These are phyloP conservation scores for Aspergillus cavernicola DNA, from an alignment of 495 filamentous ascomycete genomes.

Conservation along the genomic window DNA sequence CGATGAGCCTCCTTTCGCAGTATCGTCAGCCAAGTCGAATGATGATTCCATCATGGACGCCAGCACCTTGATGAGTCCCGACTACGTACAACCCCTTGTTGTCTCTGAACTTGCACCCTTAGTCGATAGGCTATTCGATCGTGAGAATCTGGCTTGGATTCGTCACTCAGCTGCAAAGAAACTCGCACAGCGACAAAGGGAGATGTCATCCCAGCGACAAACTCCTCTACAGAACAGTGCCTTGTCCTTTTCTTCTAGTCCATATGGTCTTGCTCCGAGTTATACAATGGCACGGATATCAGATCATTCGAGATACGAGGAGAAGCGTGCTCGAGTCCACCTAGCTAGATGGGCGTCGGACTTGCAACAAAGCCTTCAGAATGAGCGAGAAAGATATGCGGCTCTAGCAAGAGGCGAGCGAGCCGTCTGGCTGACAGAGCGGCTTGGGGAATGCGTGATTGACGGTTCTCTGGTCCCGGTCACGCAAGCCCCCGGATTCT, in stretches of 20 bases:
- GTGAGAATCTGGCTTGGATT: conserved; percentile 78
- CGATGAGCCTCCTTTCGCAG: conserved; percentile 59
- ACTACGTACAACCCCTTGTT: conserved; percentile 83
- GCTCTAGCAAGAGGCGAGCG: conserved; percentile 66
- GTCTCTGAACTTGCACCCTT: conserved; percentile 70
- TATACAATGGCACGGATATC: conserved; percentile 69
- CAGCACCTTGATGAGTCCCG: conserved; percentile 87
- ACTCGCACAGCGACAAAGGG: conserved; percentile 63
- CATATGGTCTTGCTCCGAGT: conserved; percentile 42
- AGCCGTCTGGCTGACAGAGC: conserved; percentile 74
- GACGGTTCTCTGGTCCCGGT: conserved; percentile 65
- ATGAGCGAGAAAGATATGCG: conserved; percentile 76
- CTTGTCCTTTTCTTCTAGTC: conserved; percentile 21
- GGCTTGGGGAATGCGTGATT: conserved; percentile 67
- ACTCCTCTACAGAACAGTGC: conserved; percentile 13
- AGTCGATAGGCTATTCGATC: conserved; percentile 71
- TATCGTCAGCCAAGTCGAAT: conserved; percentile 72
- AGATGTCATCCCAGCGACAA: conserved; percentile 6
- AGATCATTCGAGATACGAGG: conserved; percentile 68
- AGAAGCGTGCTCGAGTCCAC: conserved; percentile 71
- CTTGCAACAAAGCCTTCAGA: conserved; percentile 75
- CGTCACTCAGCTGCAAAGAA: conserved; percentile 85
- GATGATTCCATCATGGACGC: conserved; percentile 94
- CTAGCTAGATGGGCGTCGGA: conserved; percentile 89
- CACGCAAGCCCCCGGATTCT: conserved; percentile 34